These are phyloP conservation scores for Candida ascalaphidarum DNA, from an alignment of 805 yeast species.

Conservation along the genomic window DNA sequence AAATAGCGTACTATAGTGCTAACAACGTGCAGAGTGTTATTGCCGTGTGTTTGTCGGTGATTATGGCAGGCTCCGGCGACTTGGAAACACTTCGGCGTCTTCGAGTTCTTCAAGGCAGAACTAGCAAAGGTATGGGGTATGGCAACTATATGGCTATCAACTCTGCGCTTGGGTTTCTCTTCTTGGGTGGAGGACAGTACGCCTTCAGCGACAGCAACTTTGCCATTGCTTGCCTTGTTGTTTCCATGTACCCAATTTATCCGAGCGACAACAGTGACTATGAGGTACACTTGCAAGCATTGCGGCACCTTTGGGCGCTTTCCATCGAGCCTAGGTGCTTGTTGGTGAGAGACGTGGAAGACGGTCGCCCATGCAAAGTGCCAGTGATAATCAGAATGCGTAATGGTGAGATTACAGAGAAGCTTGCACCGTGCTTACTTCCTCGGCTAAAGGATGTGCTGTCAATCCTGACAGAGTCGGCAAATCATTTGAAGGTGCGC, in stretches of 20 bases:
- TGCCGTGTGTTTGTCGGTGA: conserved; percentile 56
- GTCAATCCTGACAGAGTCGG: conserved; percentile 37
- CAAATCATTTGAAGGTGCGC: conserved; percentile 47
- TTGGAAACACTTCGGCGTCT: conserved; percentile 66
- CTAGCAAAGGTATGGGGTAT: conserved; percentile 38
- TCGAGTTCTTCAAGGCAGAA: conserved; percentile 57
- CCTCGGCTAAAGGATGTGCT: conserved; percentile 49
- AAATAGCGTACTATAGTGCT: conserved; percentile 46
- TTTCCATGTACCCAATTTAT: conserved; percentile 72
- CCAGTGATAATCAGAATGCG: conserved; percentile 31
- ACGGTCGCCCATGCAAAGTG: conserved; percentile 45
- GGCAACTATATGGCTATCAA: conserved; percentile 74
- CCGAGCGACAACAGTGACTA: conserved; percentile 37
- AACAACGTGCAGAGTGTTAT: conserved; percentile 49
- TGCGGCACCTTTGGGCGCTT: conserved; percentile 86
- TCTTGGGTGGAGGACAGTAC: conserved; percentile 89
- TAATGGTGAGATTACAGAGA: conserved; percentile 23
- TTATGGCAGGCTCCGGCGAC: conserved; percentile 92
- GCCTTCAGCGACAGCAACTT: conserved; percentile 59
- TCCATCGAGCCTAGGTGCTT: conserved; percentile 76
- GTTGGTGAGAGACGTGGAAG: conserved; percentile 62
- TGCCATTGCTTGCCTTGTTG: conserved; percentile 60
- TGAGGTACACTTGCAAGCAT: conserved; percentile 70
- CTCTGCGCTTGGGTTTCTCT: conserved; percentile 79
- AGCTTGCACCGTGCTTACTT: conserved; percentile 58